Evolutionary conservation across 2,329 filamentous ascomycete genomes (phyloP), one percentile per base, ranked within the genome.

Genomic region (Rhinocladiella similis): DNA sequence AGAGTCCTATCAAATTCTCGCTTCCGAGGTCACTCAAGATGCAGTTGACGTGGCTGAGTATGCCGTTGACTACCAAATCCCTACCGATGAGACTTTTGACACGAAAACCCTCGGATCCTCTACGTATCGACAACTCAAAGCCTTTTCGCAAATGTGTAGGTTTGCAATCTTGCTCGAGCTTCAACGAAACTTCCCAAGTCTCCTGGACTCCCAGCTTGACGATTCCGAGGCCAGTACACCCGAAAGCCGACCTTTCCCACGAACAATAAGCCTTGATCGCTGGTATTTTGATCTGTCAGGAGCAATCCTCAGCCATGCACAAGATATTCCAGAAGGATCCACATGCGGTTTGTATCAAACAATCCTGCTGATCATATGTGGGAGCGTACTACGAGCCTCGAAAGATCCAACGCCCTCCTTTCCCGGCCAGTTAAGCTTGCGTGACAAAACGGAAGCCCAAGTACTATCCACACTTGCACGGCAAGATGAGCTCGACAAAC

Each of bases 111-210:
- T 57, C 16, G 50, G 54, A 7, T 53, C 54, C 13, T 57, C 54
- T 13, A 53, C 39, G 20, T 57, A 53, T 38, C 50, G 42, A 18
- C 50, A 53, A 39, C 27, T 57, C 29, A 57, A 57, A 46, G 54
- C 54, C 7, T 57, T 57, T 20, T 42, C 54, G 10, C 49, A 57
- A 14, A 57, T 57, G 54, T 57, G 54, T 36, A 57, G 49, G 35
- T 57, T 57, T 45, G 50, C 54, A 22, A 57, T 57, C 43, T 45
- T 57, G 50, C 50, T 57, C 33, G 54, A 57, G 43, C 46, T 57
- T 19, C 54, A 49, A 48, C 54, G 54, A 36, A 57, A 53, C 43
- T 57, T 57, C 27, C 54, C 54, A 10, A 53, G 50, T 45, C 54
- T 57, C 16, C 14, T 57, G n/a, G 50, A 53, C 13, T 38, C 29